Evolutionary conservation across 139 green algal genomes (phyloP).

Genomic region (Chlorella sorokiniana): DNA sequence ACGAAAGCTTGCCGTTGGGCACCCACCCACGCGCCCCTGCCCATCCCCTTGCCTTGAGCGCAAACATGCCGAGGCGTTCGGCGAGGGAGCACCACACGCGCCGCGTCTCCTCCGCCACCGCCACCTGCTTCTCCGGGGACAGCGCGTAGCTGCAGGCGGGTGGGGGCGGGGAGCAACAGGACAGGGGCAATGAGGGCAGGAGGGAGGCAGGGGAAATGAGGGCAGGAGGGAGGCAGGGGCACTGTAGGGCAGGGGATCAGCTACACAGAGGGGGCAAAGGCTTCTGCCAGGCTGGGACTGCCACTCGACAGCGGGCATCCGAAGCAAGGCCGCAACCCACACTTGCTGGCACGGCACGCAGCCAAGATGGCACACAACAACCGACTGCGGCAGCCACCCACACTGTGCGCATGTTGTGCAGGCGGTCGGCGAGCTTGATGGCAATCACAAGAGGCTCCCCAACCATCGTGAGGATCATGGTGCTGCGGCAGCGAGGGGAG

Average conservation of each 20-base stretch:
- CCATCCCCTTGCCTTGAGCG: slow-evolving; percentile 72
- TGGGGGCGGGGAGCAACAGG: background rate
- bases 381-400: slow-evolving; percentile 32
- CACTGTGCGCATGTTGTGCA: slow-evolving; percentile 97
- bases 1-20: too few relatives aligned
- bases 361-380: slow-evolving; percentile 91
- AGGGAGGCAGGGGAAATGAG: background rate
- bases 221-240: too few relatives aligned
- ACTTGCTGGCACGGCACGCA: slow-evolving; percentile 86
- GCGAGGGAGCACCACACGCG: slow-evolving; percentile 93
- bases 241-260: too few relatives aligned
- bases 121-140: slow-evolving; percentile 67
- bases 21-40: background rate
- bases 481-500: background rate
- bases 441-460: slow-evolving; percentile 88
- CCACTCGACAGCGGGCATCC: background rate
- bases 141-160: slow-evolving; percentile 54
- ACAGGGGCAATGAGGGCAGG: background rate
- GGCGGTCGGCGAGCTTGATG: slow-evolving; percentile 94
- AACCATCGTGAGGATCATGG: slow-evolving; percentile 78
- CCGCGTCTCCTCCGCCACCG: slow-evolving; percentile 87
- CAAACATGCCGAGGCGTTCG: slow-evolving; percentile 90
- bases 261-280: too few relatives aligned
- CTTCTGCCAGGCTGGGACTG: too few relatives aligned
- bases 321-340: slow-evolving; percentile 67